Evolutionary conservation across 2,329 filamentous ascomycete genomes (phyloP).

Genomic region (Ophiostoma montium): DNA sequence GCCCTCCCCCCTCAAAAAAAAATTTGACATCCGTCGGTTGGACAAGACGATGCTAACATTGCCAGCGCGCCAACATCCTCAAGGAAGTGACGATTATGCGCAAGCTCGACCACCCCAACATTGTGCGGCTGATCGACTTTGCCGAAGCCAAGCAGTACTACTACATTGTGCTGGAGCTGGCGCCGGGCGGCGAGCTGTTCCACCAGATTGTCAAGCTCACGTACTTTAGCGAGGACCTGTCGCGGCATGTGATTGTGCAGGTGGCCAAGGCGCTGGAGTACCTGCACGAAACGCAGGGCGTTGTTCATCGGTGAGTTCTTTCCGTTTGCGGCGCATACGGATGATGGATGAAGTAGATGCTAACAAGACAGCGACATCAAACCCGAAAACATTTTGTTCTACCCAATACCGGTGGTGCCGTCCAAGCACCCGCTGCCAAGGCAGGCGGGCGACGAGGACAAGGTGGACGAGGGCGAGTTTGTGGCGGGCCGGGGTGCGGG

Average conservation of each 20-base stretch:
- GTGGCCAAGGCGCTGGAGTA: constrained; percentile 93
- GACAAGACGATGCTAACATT: neutral
- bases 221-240: constrained; percentile 94
- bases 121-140: constrained; percentile 87
- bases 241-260: constrained; percentile 84
- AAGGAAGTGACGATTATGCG: constrained; percentile 99
- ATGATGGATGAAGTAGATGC: neutral
- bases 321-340: neutral
- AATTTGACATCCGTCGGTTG: neutral
- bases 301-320: constrained; percentile 71
- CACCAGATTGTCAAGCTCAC: constrained; percentile 97
- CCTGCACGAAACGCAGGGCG: constrained; percentile 83
- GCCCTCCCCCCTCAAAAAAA: neutral
- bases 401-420: constrained; percentile 68
- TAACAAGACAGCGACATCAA: constrained; percentile 68
- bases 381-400: constrained; percentile 91
- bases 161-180: constrained; percentile 91
- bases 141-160: constrained; percentile 91
- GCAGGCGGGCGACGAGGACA: constrained; percentile 86
- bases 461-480: constrained; percentile 93
- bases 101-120: constrained; percentile 89
- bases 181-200: constrained; percentile 90
- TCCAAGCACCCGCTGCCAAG: constrained; percentile 68
- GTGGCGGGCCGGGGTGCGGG: constrained; percentile 67
- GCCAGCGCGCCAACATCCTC: constrained; percentile 83